Percentiles rank a stretch among this genome's conserved stretches.
phyloP scores from a whole-genome alignment of 208 protist genomes.

The Trypanosoma brucei region DNA sequence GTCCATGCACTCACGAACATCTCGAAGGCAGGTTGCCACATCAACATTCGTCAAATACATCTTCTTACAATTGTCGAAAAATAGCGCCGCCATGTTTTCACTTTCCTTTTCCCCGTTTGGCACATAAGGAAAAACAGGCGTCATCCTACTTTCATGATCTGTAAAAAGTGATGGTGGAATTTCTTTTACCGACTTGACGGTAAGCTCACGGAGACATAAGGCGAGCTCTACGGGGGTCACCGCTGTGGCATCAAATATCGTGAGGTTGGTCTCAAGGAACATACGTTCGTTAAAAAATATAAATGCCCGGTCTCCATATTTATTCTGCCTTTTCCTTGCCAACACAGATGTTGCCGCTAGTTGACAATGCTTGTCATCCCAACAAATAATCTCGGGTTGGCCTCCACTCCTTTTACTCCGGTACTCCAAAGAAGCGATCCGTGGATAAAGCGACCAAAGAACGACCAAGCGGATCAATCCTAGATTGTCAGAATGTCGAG shows the following conservation, averaged over 20 bases:
- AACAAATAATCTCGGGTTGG: slow-evolving; percentile 62
- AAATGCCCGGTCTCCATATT: slow-evolving; percentile 49
- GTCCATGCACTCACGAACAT: slow-evolving; percentile 76
- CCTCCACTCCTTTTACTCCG: slow-evolving; percentile 39
- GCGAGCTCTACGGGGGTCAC: slow-evolving; percentile 65
- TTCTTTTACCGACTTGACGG: slow-evolving; percentile 42
- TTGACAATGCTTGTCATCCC: slow-evolving; percentile 71
- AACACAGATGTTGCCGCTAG: slow-evolving; percentile 54
- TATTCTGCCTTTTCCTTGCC: slow-evolving; percentile 30
- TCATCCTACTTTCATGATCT: slow-evolving; percentile 59
- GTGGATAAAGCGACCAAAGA: slow-evolving; percentile 79
- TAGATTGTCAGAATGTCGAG: slow-evolving; percentile 62
- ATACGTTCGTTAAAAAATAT: slow-evolving; percentile 80
- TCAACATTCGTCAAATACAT: slow-evolving; percentile 52
- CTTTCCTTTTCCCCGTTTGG: slow-evolving; percentile 32
- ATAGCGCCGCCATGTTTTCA: slow-evolving; percentile 49
- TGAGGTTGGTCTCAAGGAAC: slow-evolving; percentile 70
- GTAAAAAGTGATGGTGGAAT: slow-evolving; percentile 46
- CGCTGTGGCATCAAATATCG: slow-evolving; percentile 66
- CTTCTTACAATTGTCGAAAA: slow-evolving; percentile 85
- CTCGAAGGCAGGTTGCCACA: slow-evolving; percentile 46
- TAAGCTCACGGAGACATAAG: slow-evolving; percentile 73
- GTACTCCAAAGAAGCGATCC: slow-evolving; percentile 73
- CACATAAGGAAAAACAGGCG: slow-evolving; percentile 34
- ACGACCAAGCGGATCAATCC: slow-evolving; percentile 68